Base-by-base conservation (phyloP, 257 asterid genomes). In the Solanum rostratum region DNA sequence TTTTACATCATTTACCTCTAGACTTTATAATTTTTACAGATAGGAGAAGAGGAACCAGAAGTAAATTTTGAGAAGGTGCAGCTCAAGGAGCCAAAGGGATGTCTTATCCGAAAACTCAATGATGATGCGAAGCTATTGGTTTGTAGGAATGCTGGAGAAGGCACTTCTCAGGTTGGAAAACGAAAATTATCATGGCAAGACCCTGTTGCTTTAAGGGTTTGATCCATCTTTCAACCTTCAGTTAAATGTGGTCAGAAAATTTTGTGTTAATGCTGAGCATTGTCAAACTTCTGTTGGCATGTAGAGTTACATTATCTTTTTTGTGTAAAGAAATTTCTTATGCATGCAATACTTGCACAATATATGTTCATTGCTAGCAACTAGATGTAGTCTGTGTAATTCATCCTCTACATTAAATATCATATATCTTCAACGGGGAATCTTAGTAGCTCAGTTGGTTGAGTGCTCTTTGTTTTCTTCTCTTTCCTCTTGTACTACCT, bases 151-250 rank as follows among this genome's bases (percentile, higher is more conserved):
- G 85, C 91, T 3, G 97, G 98, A 52, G 97, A 92, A 82, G 91
- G 97, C 24, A 59, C 98, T 1, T 85, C 97, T 27, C 90, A 92
- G 33, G 88, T 88, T 14, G 92, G 94, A 74, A 94, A 95, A 87
- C 90, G 97, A 73, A 95, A 95, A 79, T 91, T 95, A 57, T 91
- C 99, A 29, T 94, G 99, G 99, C 99, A 93, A 89, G 99, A 95
- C 76, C 94, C 97, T 0, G 97, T 93, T 81, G 98, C 96, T 24
- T 85, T 94, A 92, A 90, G 97, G 85, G 98, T 95, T 87, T 94
- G 94, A 93, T 68, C 43, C 22, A 0, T 49, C 81, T 27, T 27
- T 30, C 45, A 49, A 18, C 9, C 1, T 78, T 4, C 39, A 49
- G 57, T 73, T 45, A 45, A 73, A 73, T 45, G 59, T 74, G 81